Evolutionary conservation across 768 basidiomycete species (phyloP).

Genomic region (Trametes cinnabarina): DNA sequence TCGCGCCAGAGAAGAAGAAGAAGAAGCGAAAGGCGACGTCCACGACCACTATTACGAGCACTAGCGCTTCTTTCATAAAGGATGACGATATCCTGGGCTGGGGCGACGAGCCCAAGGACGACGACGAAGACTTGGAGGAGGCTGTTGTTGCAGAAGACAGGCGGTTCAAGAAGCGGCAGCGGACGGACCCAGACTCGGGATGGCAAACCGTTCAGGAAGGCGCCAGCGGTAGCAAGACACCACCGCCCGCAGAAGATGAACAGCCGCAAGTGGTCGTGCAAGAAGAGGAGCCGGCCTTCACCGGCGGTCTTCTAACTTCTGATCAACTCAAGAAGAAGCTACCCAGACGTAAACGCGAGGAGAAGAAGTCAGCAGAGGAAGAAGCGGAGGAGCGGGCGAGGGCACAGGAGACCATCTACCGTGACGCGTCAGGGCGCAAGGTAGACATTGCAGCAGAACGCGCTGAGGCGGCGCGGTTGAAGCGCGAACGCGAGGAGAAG

Average conservation of each 20-base stretch:
- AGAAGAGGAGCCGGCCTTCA: slow-evolving; percentile 42
- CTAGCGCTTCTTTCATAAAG: slow-evolving; percentile 33
- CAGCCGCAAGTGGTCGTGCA: slow-evolving; percentile 59
- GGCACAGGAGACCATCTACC: slow-evolving; percentile 90
- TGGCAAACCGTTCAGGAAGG: slow-evolving; percentile 72
- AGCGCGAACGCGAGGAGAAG: slow-evolving; percentile 79
- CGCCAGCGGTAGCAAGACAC: slow-evolving; percentile 39
- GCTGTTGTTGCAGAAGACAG: slow-evolving; percentile 73
- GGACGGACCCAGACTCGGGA: slow-evolving; percentile 44
- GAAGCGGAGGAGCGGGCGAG: slow-evolving; percentile 53
- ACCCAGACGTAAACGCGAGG: slow-evolving; percentile 38
- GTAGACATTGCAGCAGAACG: slow-evolving; percentile 84
- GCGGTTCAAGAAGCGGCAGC: slow-evolving; percentile 76
- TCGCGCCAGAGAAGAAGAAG: slow-evolving; percentile 54
- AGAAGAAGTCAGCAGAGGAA: slow-evolving; percentile 38
- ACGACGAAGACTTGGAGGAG: slow-evolving; percentile 56
- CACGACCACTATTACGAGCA: slow-evolving; percentile 25
- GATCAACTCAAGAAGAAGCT: slow-evolving; percentile 69
- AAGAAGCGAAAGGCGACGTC: slow-evolving; percentile 66
- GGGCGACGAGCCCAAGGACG: slow-evolving; percentile 53
- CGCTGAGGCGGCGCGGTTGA: slow-evolving; percentile 79
- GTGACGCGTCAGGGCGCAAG: slow-evolving; percentile 83
- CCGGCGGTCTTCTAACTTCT: slow-evolving; percentile 77
- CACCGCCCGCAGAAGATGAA: slow-evolving; percentile 62
- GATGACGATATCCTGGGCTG: slow-evolving; percentile 71